Percentiles rank a stretch among this genome's conserved stretches.
These are phyloP conservation scores for Chlamydomonas sp. DNA, from an alignment of 139 green algal species.

Conservation along the genomic window DNA sequence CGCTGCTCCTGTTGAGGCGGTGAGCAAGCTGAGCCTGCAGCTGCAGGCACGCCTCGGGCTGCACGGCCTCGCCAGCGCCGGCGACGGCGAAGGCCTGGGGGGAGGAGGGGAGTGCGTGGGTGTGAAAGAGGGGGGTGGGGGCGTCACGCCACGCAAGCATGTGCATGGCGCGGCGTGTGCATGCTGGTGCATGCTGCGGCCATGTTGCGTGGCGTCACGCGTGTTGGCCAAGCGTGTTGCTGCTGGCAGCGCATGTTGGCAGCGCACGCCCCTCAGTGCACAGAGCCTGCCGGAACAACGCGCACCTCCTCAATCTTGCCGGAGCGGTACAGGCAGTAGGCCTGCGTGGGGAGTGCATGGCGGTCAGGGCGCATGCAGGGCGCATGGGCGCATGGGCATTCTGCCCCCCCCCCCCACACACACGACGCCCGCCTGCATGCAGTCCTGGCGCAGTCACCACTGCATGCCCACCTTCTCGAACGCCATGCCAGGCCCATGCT, in stretches of 20 bases:
- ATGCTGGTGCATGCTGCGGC: no score
- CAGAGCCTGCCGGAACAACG: no score
- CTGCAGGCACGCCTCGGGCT: constrained; percentile 39
- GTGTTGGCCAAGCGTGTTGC: no score
- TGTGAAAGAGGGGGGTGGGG: no score
- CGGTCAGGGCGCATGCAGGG: background rate
- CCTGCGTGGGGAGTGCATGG: constrained; percentile 38
- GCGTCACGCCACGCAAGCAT: no score
- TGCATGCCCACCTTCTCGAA: constrained; percentile 59
- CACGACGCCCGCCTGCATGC: background rate
- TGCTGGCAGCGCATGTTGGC: no score
- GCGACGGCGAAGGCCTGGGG: constrained; percentile 40
- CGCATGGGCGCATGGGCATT: background rate
- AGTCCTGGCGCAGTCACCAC: no score
- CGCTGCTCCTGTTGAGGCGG: constrained; percentile 48
- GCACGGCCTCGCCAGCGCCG: background rate
- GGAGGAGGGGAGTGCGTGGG: no score
- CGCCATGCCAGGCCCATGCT: constrained; percentile 23
- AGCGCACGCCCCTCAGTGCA: no score
- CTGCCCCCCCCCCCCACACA: background rate
- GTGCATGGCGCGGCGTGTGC: no score
- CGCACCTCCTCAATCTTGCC: constrained; percentile 54
- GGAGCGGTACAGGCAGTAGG: constrained; percentile 77
- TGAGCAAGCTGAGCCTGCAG: constrained; percentile 80
- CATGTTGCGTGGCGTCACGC: no score